These are phyloP conservation scores for Mycosphaerelloides madeirae DNA, from an alignment of 2,329 filamentous ascomycete species.

Conservation along the genomic window DNA sequence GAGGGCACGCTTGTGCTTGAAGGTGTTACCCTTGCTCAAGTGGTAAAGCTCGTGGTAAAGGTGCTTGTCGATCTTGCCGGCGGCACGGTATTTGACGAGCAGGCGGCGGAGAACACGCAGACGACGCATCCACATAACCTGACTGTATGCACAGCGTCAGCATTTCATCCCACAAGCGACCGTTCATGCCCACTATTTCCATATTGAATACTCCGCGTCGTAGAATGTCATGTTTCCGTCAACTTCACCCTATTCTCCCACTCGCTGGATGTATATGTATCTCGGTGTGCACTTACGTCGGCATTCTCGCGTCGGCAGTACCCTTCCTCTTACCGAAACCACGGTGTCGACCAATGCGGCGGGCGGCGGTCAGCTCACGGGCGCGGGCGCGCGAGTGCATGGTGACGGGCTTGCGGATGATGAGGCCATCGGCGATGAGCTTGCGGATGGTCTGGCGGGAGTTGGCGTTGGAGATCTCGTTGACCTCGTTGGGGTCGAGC, in stretches of 20 bases:
- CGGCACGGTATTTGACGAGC: slow-evolving; percentile 98
- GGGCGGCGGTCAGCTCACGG: slow-evolving; percentile 88
- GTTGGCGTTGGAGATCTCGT: slow-evolving; percentile 99
- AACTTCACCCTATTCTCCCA: slow-evolving; percentile 2
- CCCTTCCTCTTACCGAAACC: slow-evolving; percentile 99
- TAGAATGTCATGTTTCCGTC: not conserved
- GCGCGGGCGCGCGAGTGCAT: slow-evolving; percentile 98
- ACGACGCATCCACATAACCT: slow-evolving; percentile 99
- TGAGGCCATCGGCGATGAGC: slow-evolving; percentile 98
- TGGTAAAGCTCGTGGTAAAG: slow-evolving; percentile 99
- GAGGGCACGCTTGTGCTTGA: slow-evolving; percentile 99
- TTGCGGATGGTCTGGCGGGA: slow-evolving; percentile 99
- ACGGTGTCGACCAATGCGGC: slow-evolving; percentile 94
- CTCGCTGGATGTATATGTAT: not conserved
- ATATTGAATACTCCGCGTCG: slow-evolving; percentile 1
- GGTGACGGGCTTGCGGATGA: slow-evolving; percentile 99
- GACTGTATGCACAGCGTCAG: slow-evolving; percentile 53
- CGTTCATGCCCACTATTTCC: not conserved
- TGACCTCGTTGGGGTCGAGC: slow-evolving; percentile 99
- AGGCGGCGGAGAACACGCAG: slow-evolving; percentile 98
- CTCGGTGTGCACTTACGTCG: slow-evolving; percentile 61
- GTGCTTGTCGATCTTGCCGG: slow-evolving; percentile 99
- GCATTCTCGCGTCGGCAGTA: slow-evolving; percentile 99
- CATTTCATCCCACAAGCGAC: slow-evolving; percentile 8
- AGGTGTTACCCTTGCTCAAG: slow-evolving; percentile 99